Evolutionary conservation across 441 rosid species (phyloP).

Genomic region (Pelargonium fulgidum): DNA sequence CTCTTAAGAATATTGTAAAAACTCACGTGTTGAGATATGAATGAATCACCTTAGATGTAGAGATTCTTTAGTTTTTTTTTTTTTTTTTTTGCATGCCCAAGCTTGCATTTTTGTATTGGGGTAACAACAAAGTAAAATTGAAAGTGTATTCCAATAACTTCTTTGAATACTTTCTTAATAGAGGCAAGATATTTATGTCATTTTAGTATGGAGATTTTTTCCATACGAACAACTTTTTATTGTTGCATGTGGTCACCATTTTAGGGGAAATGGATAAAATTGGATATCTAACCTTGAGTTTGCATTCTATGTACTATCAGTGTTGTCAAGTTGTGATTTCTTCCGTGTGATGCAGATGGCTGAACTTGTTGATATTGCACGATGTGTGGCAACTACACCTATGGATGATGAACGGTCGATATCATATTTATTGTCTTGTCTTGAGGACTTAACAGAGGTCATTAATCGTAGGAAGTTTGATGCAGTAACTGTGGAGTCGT

Average conservation of each 20-base stretch:
- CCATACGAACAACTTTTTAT: too few relatives aligned
- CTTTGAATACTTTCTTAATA: conserved; percentile 1
- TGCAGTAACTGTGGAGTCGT: conserved; percentile 92
- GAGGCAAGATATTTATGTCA: conserved; percentile 1
- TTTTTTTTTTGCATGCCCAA: too few relatives aligned
- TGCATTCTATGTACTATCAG: background rate
- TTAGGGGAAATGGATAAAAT: too few relatives aligned
- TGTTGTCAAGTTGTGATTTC: conserved; percentile 22
- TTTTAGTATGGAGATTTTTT: background rate
- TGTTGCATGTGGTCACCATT: too few relatives aligned
- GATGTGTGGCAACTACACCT: conserved; percentile 76
- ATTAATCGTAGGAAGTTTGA: conserved; percentile 80
- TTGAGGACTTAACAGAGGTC: conserved; percentile 76
- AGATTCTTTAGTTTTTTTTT: too few relatives aligned
- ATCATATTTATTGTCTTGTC: conserved; percentile 67
- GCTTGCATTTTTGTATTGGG: too few relatives aligned
- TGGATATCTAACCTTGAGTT: background rate
- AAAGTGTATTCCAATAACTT: conserved; percentile 4
- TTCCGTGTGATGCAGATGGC: conserved; percentile 55
- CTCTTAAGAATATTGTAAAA: background rate
- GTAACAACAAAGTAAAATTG: background rate
- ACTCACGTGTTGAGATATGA: background rate
- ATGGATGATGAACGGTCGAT: conserved; percentile 67
- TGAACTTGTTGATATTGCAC: conserved; percentile 97
- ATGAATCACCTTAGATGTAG: background rate